A percentile compares a stretch with the other conserved stretches of the same genome.
These are phyloP conservation scores for Plasmodium falciparum DNA, from an alignment of 169 alveolate genomes.

Conservation along the genomic window DNA sequence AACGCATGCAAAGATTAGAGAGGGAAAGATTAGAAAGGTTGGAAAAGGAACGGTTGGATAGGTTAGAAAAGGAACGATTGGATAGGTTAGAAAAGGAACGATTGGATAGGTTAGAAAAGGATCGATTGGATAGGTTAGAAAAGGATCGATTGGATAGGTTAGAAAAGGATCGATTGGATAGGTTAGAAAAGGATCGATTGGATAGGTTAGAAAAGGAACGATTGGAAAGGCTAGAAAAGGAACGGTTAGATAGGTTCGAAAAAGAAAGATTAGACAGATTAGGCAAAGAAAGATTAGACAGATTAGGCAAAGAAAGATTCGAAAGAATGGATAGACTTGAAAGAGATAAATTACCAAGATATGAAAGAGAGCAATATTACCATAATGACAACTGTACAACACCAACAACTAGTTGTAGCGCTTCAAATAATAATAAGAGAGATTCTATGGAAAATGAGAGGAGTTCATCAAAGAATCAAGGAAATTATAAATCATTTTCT, in stretches of 20 bases:
- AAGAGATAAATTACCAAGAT: slow-evolving; percentile 22
- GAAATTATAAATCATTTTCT: slow-evolving; percentile 23
- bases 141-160: slow-evolving; percentile 2
- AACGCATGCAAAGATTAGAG: slow-evolving; percentile 19
- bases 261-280: slow-evolving; percentile 21
- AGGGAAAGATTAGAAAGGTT: slow-evolving; percentile 12
- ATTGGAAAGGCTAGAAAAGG: slow-evolving; percentile 19
- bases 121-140: slow-evolving; percentile 8
- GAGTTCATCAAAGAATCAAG: slow-evolving; percentile 10
- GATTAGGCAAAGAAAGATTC: not conserved
- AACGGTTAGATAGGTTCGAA: slow-evolving; percentile 15
- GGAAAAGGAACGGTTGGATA: not conserved
- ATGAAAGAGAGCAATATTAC: not conserved
- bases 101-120: not conserved
- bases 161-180: slow-evolving; percentile 20
- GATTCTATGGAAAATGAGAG: slow-evolving; percentile 17
- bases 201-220: slow-evolving; percentile 18
- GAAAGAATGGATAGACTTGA: slow-evolving; percentile 48
- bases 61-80: not conserved
- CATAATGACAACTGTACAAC: not conserved
- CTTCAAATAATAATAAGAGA: not conserved
- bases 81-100: slow-evolving; percentile 31
- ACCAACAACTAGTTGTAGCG: not conserved
- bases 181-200: slow-evolving; percentile 25
- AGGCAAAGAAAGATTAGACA: slow-evolving; percentile 10